These are phyloP conservation scores for Bolboschoenoplectus hybrid DNA, from an alignment of 202 grass and related monocot genomes.

Conservation along the genomic window DNA sequence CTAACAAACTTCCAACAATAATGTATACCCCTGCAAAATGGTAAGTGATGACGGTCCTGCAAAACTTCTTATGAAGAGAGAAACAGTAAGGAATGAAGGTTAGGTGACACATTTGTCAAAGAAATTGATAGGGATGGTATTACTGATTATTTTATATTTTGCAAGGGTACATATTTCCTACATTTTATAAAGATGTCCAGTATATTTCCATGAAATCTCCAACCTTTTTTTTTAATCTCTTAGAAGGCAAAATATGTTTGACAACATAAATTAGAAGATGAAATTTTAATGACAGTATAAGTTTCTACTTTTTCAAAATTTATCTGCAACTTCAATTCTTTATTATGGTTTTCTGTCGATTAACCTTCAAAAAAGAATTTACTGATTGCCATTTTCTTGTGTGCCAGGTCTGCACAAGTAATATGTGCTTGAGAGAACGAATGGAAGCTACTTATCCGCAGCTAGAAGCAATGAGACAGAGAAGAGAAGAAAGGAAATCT, in stretches of 20 bases:
- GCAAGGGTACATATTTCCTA: background rate
- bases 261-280: background rate
- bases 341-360: background rate
- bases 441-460: slow-evolving; percentile 57
- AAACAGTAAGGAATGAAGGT: background rate
- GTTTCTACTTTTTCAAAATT: background rate
- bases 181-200: background rate
- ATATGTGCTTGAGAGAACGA: slow-evolving; percentile 60
- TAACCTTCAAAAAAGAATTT: background rate
- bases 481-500: slow-evolving; percentile 52
- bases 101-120: background rate
- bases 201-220: background rate
- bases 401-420: slow-evolving; percentile 44
- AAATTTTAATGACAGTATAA: background rate
- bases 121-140: background rate
- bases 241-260: background rate
- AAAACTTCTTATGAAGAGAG: background rate
- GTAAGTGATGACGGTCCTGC: background rate
- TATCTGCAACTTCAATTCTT: background rate
- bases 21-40: background rate
- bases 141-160: background rate
- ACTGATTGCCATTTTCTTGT: slow-evolving; percentile 2
- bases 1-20: background rate
- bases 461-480: slow-evolving; percentile 57
- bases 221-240: background rate